Conservation (phyloP, 2,329 filamentous ascomycete species). For the Ceratocystis alfenasii region DNA sequence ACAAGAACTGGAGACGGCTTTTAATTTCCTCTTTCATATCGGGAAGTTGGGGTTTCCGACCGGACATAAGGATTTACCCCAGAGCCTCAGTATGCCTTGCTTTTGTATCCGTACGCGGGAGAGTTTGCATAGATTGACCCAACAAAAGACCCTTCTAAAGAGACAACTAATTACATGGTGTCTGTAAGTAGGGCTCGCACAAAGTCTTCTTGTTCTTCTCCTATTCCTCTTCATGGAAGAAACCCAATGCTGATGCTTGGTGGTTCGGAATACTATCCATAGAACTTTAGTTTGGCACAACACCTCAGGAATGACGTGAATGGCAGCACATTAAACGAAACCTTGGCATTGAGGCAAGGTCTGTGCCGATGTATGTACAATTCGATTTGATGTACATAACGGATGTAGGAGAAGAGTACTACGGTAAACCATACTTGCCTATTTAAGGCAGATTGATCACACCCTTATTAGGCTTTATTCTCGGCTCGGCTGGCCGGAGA, state of each 20-base stretch:
- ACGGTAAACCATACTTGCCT: not conserved
- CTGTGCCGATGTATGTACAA: not conserved
- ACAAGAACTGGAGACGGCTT: not conserved
- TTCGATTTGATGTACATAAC: not conserved
- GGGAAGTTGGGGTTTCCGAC: not conserved
- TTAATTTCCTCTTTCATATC: too few species aligned
- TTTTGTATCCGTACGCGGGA: not conserved
- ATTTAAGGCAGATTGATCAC: not conserved
- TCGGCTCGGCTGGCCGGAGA: constrained; percentile 12
- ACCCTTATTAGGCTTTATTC: not conserved
- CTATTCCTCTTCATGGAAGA: not conserved
- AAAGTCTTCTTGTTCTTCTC: not conserved
- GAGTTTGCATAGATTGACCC: not conserved
- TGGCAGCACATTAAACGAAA: not conserved
- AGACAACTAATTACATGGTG: too few species aligned
- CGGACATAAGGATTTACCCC: not conserved
- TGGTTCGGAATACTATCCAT: not conserved
- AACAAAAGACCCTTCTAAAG: not conserved
- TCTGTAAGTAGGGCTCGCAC: not conserved
- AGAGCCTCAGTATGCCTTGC: not conserved
- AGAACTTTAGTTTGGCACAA: not conserved
- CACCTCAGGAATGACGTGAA: not conserved
- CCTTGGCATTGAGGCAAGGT: not conserved
- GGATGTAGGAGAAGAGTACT: not conserved
- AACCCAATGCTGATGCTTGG: not conserved